Base-by-base conservation (phyloP, 192 early-diverging fungal species). In the Backusella sp. region DNA sequence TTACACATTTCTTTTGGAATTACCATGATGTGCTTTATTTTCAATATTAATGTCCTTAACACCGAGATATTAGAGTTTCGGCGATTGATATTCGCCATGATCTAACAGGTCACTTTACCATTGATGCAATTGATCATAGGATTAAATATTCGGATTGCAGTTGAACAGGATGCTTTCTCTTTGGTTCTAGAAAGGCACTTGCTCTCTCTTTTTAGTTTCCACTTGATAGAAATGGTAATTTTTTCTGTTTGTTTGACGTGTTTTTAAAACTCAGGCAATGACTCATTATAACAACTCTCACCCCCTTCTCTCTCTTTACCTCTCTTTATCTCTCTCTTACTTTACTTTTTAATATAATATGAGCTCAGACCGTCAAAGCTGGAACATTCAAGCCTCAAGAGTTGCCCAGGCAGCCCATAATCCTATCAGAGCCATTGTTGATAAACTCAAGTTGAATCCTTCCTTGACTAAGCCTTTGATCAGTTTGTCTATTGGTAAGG, bases 341-440 rank as follows among this genome's bases (percentile, higher is more conserved):
- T 28, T 21, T 41, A 21, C 17, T 59, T 44, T 66, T 11, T 28
- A 65, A 39, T n/a, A 52, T 21, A 76, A n/a, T 49, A 79, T 79
- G 77, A 62, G 44, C 32, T 74, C 72, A 30, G 39, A 73, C 17
- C 77, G 77, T 74, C 34, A 32, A 37, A 21, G 15, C 8, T 89
- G 88, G 88, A 79, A 82, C 35, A 80, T 93, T 73, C 78, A 85
- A 15, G 72, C 89, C 32, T 94, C 93, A 72, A 88, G 84, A 46
- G 89, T 92, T 19, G 84, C 93, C 56, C 85, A 90, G 77, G 85
- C 91, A 79, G 94, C 95, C 1, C 84, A 89, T 68, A 97, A 97
- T 84, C 95, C 95, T 75, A 97, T 97, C 77, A 90, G 95, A 65
- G 88, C 89, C 41, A 91, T 94, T 56, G 93, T 95, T n/a, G 92